Base-by-base conservation (phyloP, 495 filamentous ascomycete species). In the Talaromyces borbonicus region DNA sequence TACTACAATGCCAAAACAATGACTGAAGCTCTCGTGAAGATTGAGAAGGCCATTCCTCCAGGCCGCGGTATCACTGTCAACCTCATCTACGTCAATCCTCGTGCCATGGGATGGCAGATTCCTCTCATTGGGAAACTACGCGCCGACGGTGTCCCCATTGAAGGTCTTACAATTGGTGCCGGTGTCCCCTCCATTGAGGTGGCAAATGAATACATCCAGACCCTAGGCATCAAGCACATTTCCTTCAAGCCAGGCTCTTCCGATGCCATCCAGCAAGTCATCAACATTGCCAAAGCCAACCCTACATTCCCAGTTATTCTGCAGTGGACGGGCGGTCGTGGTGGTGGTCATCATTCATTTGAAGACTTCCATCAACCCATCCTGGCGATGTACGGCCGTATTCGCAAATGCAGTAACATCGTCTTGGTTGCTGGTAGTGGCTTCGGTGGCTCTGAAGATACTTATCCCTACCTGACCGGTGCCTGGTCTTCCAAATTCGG, bases 241-340 rank as follows among this genome's bases (percentile, higher is more conserved):
- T 50, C 60, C 36, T 72, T 74, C 60, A 74, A 74, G 55, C 71
- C 71, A 5, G 68, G 68, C 2, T 73, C 68, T 14, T 51, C 61
- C 2, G 48, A 61, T 29, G 59, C 67, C 5, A 74, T 74, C 35
- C 60, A 62, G 41, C 62, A 71, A 26, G 71, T 74, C 4, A 57
- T 73, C 37, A 60, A 66, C 26, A 67, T 74, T 40, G 68, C 71
- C 31, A 65, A 65, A 47, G 57, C 59, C 6, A 59, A 72, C 44
- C 67, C 69, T 11, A 53, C 57, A 26, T 71, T 72, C 54, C 68
- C 69, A 6, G 56, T 74, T 36, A 64, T 71, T 14, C 49, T 74
- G 43, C 71, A 74, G 49, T 74, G 71, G 71, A 74, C 71, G 7
- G 71, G 71, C 42, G 71, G 71, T 6, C 59, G 71, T 45, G 71